Conservation (phyloP, 2,329 filamentous ascomycete species). For the Cladorrhinum sp. region DNA sequence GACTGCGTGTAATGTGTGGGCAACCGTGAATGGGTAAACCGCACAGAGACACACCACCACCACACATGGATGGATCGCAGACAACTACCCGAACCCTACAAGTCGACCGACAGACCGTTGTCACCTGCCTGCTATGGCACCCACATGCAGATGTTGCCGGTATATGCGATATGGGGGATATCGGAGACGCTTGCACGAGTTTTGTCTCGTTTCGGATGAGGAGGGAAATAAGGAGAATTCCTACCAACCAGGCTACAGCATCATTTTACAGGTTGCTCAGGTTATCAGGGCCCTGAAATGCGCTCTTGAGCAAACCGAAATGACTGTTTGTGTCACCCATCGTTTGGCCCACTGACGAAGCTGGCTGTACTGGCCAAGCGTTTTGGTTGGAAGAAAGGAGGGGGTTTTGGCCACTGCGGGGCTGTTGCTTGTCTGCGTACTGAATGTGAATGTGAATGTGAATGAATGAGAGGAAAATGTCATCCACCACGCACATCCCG, state of each 20-base stretch:
- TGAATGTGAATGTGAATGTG: background rate
- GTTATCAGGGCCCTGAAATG: too few species aligned
- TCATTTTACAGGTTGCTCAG: too few species aligned
- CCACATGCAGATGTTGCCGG: background rate
- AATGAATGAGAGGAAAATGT: background rate
- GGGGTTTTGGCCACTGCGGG: constrained; percentile 10
- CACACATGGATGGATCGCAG: background rate
- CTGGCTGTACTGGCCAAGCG: too few species aligned
- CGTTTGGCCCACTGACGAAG: background rate
- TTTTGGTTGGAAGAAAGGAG: background rate
- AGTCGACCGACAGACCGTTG: background rate
- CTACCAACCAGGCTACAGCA: background rate
- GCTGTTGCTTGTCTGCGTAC: background rate
- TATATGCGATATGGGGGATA: too few species aligned
- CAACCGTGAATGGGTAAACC: background rate
- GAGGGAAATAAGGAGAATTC: background rate
- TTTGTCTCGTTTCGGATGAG: background rate
- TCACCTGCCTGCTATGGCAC: constrained; percentile 6
- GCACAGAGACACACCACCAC: background rate
- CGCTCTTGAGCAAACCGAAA: background rate
- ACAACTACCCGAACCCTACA: too few species aligned
- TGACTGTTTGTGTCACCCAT: background rate
- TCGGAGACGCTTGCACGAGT: too few species aligned
- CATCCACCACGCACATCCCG: background rate
- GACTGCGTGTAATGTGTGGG: too few species aligned